Evolutionary conservation across 345 rosid species (phyloP).

Genomic region (Toxicodendron radicans): DNA sequence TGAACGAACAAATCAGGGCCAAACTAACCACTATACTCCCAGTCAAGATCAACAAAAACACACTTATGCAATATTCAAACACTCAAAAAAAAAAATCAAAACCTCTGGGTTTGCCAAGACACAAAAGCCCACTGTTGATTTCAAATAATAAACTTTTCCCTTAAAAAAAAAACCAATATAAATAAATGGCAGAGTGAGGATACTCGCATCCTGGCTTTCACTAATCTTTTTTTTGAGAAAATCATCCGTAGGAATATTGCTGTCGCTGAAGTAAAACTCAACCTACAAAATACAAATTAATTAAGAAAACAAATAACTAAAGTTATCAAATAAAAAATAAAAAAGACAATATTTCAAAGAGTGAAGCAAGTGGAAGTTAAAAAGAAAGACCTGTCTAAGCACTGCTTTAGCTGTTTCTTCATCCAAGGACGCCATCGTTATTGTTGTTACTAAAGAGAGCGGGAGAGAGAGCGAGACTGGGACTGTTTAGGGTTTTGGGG

Average conservation of each 20-base stretch:
- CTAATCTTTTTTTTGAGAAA: constrained; percentile 63
- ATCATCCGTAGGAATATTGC: constrained; percentile 82
- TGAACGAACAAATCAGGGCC: constrained; percentile 88
- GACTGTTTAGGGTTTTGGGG: constrained; percentile 8
- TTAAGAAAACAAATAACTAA: not conserved
- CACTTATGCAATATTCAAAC: not conserved
- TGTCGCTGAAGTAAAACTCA: constrained; percentile 93
- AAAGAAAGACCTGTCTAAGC: constrained; percentile 66
- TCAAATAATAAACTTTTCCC: not conserved
- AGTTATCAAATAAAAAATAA: not conserved
- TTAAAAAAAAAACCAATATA: not conserved
- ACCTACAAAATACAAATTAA: constrained; percentile 46
- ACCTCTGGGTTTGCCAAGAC: not conserved
- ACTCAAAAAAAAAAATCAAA: not conserved
- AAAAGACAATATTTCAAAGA: not conserved
- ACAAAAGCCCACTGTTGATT: not conserved
- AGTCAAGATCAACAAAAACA: constrained; percentile 38
- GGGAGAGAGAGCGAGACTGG: not conserved
- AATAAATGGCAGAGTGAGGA: constrained; percentile 28
- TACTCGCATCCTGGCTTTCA: constrained; percentile 81
- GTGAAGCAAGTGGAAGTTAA: not conserved
- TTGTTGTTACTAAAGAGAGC: not conserved
- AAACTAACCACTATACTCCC: constrained; percentile 65
- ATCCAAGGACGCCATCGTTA: constrained; percentile 60
- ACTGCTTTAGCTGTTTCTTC: constrained; percentile 67